Conservation (phyloP, 2,329 filamentous ascomycete species). For the Fusarium domesticum region DNA sequence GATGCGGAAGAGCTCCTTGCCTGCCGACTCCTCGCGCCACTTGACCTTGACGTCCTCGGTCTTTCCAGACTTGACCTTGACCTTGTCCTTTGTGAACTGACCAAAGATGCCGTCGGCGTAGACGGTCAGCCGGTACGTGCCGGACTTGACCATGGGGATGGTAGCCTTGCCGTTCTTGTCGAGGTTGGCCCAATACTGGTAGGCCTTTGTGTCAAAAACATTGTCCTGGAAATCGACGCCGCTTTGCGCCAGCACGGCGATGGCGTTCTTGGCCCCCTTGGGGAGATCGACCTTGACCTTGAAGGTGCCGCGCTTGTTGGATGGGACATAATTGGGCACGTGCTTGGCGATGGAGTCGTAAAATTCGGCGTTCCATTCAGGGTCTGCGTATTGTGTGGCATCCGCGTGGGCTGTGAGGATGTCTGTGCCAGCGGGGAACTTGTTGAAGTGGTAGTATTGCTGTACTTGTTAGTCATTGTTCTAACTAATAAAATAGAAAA, state of each 20-base stretch:
- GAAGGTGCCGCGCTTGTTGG: slow-evolving; percentile 48
- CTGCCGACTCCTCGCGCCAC: slow-evolving; percentile 55
- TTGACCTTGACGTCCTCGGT: slow-evolving; percentile 36
- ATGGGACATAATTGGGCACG: slow-evolving; percentile 57
- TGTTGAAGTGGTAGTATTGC: slow-evolving; percentile 62
- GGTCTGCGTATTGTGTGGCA: slow-evolving; percentile 49
- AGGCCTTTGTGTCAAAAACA: slow-evolving; percentile 49
- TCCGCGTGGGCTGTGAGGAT: slow-evolving; percentile 51
- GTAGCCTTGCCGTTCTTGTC: slow-evolving; percentile 44
- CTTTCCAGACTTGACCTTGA: slow-evolving; percentile 40
- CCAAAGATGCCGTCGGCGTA: slow-evolving; percentile 63
- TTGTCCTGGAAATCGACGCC: slow-evolving; percentile 39
- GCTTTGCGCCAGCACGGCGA: slow-evolving; percentile 50
- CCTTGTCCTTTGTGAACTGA: slow-evolving; percentile 52
- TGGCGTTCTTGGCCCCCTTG: slow-evolving; percentile 45
- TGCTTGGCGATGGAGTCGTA: slow-evolving; percentile 61
- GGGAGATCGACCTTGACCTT: slow-evolving; percentile 52
- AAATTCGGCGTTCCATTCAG: slow-evolving; percentile 56
- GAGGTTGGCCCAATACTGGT: slow-evolving; percentile 62
- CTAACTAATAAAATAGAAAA: background rate
- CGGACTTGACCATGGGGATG: slow-evolving; percentile 55
- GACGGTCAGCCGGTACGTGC: slow-evolving; percentile 59
- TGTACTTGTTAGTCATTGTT: slow-evolving; percentile 8
- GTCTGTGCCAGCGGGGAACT: slow-evolving; percentile 44
- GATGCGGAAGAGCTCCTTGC: slow-evolving; percentile 60